Evolutionary conservation across 2,329 filamentous ascomycete genomes (phyloP).

Genomic region (Penicillium sp.): DNA sequence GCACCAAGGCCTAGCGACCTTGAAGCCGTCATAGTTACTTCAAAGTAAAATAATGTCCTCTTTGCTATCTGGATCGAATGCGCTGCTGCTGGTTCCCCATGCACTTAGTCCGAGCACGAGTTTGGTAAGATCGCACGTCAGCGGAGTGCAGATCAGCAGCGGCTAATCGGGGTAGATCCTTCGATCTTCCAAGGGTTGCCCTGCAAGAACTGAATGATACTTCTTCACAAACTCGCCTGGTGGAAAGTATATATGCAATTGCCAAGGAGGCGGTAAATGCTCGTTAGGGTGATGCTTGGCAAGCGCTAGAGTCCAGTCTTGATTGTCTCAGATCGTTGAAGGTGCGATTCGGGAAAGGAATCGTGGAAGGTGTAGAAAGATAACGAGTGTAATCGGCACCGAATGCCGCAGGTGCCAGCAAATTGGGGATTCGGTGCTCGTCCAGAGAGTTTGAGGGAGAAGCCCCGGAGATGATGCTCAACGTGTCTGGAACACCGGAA

Average conservation of each 20-base stretch:
- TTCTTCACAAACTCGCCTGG: not conserved
- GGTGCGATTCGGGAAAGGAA: not conserved
- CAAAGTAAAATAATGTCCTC: not conserved
- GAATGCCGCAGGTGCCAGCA: constrained; percentile 21
- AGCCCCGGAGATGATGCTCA: not conserved
- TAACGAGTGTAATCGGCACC: constrained; percentile 33
- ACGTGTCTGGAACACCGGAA: constrained; percentile 13
- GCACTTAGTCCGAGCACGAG: constrained; percentile 1
- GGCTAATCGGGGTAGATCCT: not conserved
- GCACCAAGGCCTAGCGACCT: constrained; percentile 12
- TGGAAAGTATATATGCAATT: constrained; percentile 8
- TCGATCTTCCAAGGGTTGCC: not conserved
- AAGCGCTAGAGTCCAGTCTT: not conserved
- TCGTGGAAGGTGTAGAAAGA: not conserved
- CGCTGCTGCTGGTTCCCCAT: constrained; percentile 11
- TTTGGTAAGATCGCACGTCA: not conserved
- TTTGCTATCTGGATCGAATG: constrained; percentile 12
- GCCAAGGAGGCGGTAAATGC: constrained; percentile 4
- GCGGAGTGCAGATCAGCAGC: not conserved
- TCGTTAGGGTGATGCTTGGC: constrained; percentile 9
- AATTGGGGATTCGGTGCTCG: not conserved
- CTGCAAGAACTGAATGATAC: not conserved
- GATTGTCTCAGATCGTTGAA: not conserved
- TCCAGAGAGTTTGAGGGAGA: not conserved
- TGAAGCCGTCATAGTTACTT: constrained; percentile 17